Conservation (phyloP, 257 asterid genomes). For the Lithospermum erythrorhizon region DNA sequence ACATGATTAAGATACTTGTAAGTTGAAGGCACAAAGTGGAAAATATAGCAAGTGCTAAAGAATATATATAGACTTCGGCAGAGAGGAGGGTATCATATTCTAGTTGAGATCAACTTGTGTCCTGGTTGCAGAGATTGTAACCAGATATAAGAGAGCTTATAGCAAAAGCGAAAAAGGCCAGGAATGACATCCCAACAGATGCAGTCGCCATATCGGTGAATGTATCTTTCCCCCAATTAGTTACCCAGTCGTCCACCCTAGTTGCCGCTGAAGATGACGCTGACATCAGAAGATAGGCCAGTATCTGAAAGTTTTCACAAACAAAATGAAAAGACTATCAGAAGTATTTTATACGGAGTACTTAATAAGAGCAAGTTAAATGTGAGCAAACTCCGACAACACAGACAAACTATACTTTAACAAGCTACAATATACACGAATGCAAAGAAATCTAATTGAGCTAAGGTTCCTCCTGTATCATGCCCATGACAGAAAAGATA, state of each 20-base stretch:
- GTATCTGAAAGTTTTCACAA: constrained; percentile 30
- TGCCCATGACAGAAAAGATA: neutral
- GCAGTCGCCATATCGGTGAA: constrained; percentile 77
- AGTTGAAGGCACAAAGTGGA: constrained; percentile 25
- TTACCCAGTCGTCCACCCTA: constrained; percentile 70
- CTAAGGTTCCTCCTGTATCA: neutral
- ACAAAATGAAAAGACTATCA: neutral
- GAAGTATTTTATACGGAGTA: neutral
- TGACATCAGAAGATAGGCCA: constrained; percentile 78
- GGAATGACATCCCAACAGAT: constrained; percentile 61
- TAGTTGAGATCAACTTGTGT: constrained; percentile 20
- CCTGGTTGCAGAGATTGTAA: constrained; percentile 50
- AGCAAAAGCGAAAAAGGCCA: constrained; percentile 67
- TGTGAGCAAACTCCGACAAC: too few species aligned
- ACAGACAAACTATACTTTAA: too few species aligned
- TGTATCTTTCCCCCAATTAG: constrained; percentile 78
- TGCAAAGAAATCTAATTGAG: neutral
- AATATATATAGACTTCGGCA: neutral
- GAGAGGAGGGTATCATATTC: neutral
- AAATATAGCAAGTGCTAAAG: constrained; percentile 3
- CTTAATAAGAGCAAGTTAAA: too few species aligned
- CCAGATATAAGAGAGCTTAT: constrained; percentile 65
- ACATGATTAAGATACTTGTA: constrained; percentile 6
- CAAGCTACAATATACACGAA: too few species aligned
- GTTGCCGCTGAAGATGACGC: constrained; percentile 89